Conservation (phyloP, 805 yeast genomes). For the Candida patagonica region DNA sequence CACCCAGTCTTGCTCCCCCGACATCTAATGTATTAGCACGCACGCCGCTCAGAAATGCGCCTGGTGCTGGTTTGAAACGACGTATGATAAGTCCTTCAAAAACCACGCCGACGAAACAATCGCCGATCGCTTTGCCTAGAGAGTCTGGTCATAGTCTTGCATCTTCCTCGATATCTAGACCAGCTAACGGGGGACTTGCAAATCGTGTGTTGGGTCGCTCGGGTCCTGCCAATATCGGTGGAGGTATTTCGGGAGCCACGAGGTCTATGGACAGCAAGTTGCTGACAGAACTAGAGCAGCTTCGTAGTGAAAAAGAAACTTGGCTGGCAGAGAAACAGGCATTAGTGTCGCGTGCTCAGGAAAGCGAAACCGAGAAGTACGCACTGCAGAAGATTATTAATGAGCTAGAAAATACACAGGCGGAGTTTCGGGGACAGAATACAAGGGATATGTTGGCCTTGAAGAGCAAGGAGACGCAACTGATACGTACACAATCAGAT, state of each 20-base stretch:
- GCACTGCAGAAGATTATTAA: slow-evolving; percentile 29
- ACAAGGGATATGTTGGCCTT: slow-evolving; percentile 41
- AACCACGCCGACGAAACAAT: slow-evolving; percentile 1
- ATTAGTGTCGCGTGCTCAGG: slow-evolving; percentile 24
- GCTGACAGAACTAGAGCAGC: slow-evolving; percentile 35
- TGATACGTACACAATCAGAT: slow-evolving; percentile 52
- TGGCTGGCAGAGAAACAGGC: slow-evolving; percentile 34
- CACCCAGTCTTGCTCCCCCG: slow-evolving; percentile 3
- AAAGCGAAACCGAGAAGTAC: slow-evolving; percentile 25
- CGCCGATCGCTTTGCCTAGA: slow-evolving; percentile 8
- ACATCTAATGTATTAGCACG: slow-evolving; percentile 1
- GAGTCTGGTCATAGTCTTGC: slow-evolving; percentile 6
- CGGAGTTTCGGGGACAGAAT: slow-evolving; percentile 18
- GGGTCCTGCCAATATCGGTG: neutral
- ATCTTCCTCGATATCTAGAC: slow-evolving; percentile 3
- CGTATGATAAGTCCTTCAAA: slow-evolving; percentile 14
- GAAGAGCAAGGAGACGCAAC: slow-evolving; percentile 63
- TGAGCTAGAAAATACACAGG: slow-evolving; percentile 24
- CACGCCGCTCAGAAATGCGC: slow-evolving; percentile 3
- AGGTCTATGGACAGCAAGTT: slow-evolving; percentile 3
- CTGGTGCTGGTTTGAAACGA: slow-evolving; percentile 7
- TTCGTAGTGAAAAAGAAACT: slow-evolving; percentile 44
- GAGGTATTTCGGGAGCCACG: neutral
- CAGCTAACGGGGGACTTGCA: neutral
- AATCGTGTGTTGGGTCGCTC: slow-evolving; percentile 5